Conservation (phyloP, 768 basidiomycete genomes). For the Ramaria sp. region DNA sequence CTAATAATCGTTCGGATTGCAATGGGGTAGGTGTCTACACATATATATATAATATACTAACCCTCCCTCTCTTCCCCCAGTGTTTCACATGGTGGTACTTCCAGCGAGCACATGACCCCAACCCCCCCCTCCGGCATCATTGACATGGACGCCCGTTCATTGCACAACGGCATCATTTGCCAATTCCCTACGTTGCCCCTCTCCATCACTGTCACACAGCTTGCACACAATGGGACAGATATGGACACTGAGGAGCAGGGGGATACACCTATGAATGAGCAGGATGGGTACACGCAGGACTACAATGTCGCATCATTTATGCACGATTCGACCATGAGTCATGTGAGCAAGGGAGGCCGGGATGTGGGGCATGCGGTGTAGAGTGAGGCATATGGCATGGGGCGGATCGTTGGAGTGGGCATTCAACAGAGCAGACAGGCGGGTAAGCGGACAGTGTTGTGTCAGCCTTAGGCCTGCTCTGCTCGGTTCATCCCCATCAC, state of each 20-base stretch:
- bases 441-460: too few species aligned
- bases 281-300: background rate
- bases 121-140: background rate
- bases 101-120: background rate
- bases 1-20: constrained; percentile 31
- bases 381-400: too few species aligned
- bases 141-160: background rate
- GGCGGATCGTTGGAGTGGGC: too few species aligned
- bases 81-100: constrained; percentile 8
- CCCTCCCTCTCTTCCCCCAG: background rate
- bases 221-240: constrained; percentile 1
- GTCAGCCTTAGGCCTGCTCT: too few species aligned
- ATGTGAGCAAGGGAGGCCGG: background rate
- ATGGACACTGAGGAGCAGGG: background rate
- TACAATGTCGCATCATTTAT: background rate
- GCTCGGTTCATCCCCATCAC: too few species aligned
- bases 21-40: background rate
- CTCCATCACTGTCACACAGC: constrained; percentile 6
- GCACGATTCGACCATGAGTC: background rate
- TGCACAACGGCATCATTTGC: background rate
- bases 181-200: constrained; percentile 6
- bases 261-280: constrained; percentile 1
- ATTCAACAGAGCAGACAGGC: too few species aligned
- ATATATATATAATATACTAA: background rate
- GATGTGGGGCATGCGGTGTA: background rate